Evolutionary conservation across 1,284 basidiomycete genomes (phyloP), one percentile per base, ranked within the genome.

Genomic region (Polyporus tsugae): DNA sequence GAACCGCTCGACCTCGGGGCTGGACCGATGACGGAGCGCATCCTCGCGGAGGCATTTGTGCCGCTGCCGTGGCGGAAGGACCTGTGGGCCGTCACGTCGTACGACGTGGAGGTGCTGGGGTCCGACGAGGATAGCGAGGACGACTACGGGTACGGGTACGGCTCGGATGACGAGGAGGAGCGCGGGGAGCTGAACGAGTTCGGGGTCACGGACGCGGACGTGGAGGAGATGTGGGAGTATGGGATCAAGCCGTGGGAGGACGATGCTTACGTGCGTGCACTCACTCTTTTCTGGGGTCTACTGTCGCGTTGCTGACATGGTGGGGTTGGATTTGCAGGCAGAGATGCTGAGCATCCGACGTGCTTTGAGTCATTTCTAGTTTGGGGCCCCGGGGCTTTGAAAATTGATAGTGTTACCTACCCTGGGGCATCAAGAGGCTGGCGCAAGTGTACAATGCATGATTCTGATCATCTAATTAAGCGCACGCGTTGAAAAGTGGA

Each of bases 181-280:
- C 70, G 74, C 57, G 63, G 41, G 61, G 49, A 15, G n/a, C n/a
- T 46, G 25, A 80, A 79, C 60, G 57, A 19, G 57, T 74, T 44
- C 17, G 83, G 82, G 1, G 84, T 84, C 68, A 81, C 80, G 1
- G 67, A 79, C 2, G 78, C 75, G 19, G 76, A 84, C 10, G 67
- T 79, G n/a, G 67, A 79, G 0, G 84, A 85, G 64, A 75, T 84
- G 13, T 6, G 79, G 15, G 76, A 64, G 59, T 77, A 84, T 6
- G 83, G 83, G 0, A 78, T 85, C 2, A 85, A 83, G 67, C 83
- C 83, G 6, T 84, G 83, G 82, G 83, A 85, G 25, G 80, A 84
- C 11, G 81, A 82, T 70, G 83, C 84, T 57, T 72, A 75, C 72
- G 83, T 83, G 71, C 33, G 81, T 77, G 15, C 15, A 53, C 46